A percentile compares a stretch with the other conserved stretches of the same genome.
Evolutionary conservation across 345 rosid genomes (phyloP).

Genomic region (Luvunga scandens): DNA sequence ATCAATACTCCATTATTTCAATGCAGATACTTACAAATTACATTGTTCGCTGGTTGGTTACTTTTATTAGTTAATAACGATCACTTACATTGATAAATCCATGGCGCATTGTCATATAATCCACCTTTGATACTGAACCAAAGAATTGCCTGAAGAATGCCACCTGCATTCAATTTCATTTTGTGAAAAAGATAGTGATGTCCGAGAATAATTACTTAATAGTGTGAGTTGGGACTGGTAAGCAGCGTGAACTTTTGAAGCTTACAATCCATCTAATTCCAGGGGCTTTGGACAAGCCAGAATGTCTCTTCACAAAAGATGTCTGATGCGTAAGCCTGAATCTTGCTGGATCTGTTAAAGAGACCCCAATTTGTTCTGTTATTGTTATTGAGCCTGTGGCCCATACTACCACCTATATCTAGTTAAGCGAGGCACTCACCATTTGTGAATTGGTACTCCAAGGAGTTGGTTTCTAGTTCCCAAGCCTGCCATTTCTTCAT

Average conservation of each 20-base stretch:
- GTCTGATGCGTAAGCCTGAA: slow-evolving; percentile 64
- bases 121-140: slow-evolving; percentile 48
- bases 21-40: neutral
- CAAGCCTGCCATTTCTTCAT: slow-evolving; percentile 61
- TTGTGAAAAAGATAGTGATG: too few relatives aligned
- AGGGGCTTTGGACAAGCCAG: slow-evolving; percentile 32
- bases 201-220: too few relatives aligned
- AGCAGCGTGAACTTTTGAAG: neutral
- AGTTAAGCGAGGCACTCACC: slow-evolving; percentile 19
- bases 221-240: neutral
- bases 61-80: neutral
- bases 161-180: slow-evolving; percentile 25
- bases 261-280: slow-evolving; percentile 52
- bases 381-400: neutral
- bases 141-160: slow-evolving; percentile 64
- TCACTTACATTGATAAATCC: slow-evolving; percentile 56
- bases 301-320: slow-evolving; percentile 53
- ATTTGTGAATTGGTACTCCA: slow-evolving; percentile 38
- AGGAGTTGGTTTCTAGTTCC: slow-evolving; percentile 44
- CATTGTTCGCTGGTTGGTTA: neutral
- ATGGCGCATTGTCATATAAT: slow-evolving; percentile 60
- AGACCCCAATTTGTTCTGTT: neutral
- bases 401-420: neutral
- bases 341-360: slow-evolving; percentile 45
- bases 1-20: neutral